These are phyloP conservation scores for Mycosphaerelloides madeirae DNA, from an alignment of 2,329 filamentous ascomycete genomes.

Conservation along the genomic window DNA sequence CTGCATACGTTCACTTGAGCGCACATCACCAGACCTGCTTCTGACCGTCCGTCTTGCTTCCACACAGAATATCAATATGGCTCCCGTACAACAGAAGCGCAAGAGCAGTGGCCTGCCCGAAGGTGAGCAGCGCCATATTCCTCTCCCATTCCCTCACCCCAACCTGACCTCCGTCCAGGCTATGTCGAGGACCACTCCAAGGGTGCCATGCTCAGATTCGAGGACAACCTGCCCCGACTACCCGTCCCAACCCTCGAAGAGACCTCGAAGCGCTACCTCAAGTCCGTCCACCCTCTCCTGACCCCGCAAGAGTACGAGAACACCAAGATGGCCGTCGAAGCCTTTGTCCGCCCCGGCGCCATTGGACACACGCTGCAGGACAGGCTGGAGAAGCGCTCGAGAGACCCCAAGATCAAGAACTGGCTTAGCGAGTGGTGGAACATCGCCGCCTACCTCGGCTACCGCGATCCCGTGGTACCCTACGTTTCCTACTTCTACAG, in stretches of 20 bases:
- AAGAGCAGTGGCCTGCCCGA: conserved; percentile 45
- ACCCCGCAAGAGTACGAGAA: conserved; percentile 62
- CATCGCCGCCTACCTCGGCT: conserved; percentile 81
- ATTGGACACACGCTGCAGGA: conserved; percentile 80
- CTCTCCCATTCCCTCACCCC: neutral
- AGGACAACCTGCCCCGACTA: conserved; percentile 75
- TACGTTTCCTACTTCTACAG: conserved; percentile 99
- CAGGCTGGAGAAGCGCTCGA: conserved; percentile 72
- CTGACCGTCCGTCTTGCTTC: conserved; percentile 6
- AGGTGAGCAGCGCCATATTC: conserved; percentile 33
- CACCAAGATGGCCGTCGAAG: conserved; percentile 77
- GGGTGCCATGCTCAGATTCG: conserved; percentile 75
- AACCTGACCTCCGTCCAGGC: conserved; percentile 43
- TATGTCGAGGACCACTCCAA: conserved; percentile 77
- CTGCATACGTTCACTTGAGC: no score
- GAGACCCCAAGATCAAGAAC: conserved; percentile 78
- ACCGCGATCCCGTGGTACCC: conserved; percentile 92
- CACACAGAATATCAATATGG: conserved; percentile 26
- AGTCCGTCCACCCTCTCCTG: conserved; percentile 71
- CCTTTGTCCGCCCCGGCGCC: conserved; percentile 84
- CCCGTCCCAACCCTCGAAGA: conserved; percentile 80
- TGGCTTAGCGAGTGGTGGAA: conserved; percentile 99
- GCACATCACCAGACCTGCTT: neutral
- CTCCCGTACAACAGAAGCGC: conserved; percentile 30
- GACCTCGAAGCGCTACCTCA: conserved; percentile 74